Conservation (phyloP, 2,329 filamentous ascomycete species). For the Aspergillus ibericus region DNA sequence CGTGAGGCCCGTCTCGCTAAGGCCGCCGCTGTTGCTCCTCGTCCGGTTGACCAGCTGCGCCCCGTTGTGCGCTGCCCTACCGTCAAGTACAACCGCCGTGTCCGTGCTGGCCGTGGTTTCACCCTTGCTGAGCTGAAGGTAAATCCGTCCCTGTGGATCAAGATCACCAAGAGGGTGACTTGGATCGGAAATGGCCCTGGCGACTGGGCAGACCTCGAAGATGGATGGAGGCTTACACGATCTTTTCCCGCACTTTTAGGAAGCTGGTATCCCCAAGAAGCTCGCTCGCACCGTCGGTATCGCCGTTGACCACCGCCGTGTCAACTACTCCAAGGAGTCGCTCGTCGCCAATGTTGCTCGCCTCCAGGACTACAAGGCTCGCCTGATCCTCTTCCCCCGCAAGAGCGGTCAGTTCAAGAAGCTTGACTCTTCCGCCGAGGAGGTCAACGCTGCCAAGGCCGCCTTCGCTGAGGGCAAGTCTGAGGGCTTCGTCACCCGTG, state of each 20-base stretch:
- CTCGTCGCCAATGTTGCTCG: slow-evolving; percentile 93
- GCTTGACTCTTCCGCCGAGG: slow-evolving; percentile 82
- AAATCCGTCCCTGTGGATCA: slow-evolving; percentile 34
- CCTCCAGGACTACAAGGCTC: slow-evolving; percentile 95
- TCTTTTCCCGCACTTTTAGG: slow-evolving; percentile 54
- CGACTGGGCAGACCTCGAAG: neutral
- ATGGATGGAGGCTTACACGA: slow-evolving; percentile 18
- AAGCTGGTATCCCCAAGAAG: slow-evolving; percentile 92
- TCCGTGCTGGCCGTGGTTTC: slow-evolving; percentile 96
- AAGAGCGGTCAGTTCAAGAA: slow-evolving; percentile 91
- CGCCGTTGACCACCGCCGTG: slow-evolving; percentile 90
- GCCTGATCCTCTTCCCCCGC: slow-evolving; percentile 96
- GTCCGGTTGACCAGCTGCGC: slow-evolving; percentile 94
- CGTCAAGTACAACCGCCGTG: slow-evolving; percentile 98
- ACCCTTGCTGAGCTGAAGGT: slow-evolving; percentile 98
- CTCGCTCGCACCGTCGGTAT: slow-evolving; percentile 96
- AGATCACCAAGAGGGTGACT: neutral
- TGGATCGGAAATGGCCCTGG: neutral
- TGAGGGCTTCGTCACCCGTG: slow-evolving; percentile 53
- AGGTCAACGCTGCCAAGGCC: slow-evolving; percentile 69
- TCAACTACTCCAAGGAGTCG: slow-evolving; percentile 95
- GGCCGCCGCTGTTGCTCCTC: slow-evolving; percentile 91
- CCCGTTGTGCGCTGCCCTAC: slow-evolving; percentile 97
- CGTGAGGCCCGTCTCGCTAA: slow-evolving; percentile 89
- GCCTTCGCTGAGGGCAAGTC: slow-evolving; percentile 51